Base-by-base conservation (phyloP, 1,284 basidiomycete species). In the Cutaneotrichosporon sp. region DNA sequence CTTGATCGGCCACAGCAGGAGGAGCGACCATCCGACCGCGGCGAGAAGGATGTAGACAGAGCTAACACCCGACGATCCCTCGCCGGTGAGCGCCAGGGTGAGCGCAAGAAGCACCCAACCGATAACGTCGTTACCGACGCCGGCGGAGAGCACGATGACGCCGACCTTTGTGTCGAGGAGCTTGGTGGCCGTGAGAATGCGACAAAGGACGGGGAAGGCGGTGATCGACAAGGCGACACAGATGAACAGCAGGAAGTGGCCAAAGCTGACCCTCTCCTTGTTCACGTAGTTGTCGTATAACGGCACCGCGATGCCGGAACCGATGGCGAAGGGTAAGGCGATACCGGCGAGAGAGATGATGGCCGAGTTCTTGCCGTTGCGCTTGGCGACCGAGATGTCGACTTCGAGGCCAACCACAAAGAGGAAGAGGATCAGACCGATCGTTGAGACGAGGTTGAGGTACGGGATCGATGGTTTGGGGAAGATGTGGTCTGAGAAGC, bases 331-430 rank as follows among this genome's bases (percentile, higher is more conserved):
- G 0, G 92, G 92, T 2, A 95, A 65, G 18, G 87, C 62, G 74
- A 95, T 85, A 27, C 92, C 88, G 1, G 82, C 80, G 2, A 82
- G 63, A 0, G 86, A 86, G 72, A 89, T 86, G 31, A 79, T 67
- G 4, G 81, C 79, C 0, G 89, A 88, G 13, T 87, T 82, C 16
- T 85, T 84, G 2, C 85, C 88, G 81, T 93, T 91, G 53, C 87
- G 86, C 70, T 85, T 88, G 79, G 97, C 87, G 65, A 95, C 82
- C 6, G 82, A 81, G 0, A 87, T 81, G 69, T 97, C 95, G 63
- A 95, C 92, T 81, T 97, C 91, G 52, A 97, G 83, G 14, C 95
- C 95, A 50, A 98, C 89, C 58, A 95, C 84, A 80, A 95, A 95
- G 6, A 97, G 84, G 80, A 95, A 95, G 59, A 97, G 86, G 73